These are phyloP conservation scores for Selaginella tamariscina DNA, from an alignment of 75 land plant genomes.

Conservation along the genomic window DNA sequence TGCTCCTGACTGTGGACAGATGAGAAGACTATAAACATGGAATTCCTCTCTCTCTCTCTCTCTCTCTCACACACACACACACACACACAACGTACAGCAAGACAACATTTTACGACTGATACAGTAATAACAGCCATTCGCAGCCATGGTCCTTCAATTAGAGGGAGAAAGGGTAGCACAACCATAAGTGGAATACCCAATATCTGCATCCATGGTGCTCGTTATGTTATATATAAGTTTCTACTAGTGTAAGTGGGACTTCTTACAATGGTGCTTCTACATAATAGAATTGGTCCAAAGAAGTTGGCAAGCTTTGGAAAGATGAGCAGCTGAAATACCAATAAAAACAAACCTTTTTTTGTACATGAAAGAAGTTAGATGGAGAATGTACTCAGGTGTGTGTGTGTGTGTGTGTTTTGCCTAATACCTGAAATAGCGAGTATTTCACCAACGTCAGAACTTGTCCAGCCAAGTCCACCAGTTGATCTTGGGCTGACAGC, in stretches of 20 bases:
- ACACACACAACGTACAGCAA: conserved; percentile 35
- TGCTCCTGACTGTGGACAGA: neutral
- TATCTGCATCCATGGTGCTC: conserved; percentile 19
- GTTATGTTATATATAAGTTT: conserved; percentile 2
- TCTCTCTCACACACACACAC: neutral
- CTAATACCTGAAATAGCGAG: conserved; percentile 56
- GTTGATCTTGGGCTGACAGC: conserved; percentile 47
- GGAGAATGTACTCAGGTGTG: neutral
- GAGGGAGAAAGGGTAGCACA: conserved; percentile 34
- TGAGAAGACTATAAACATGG: neutral
- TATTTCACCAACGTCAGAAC: conserved; percentile 54
- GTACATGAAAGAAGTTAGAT: neutral
- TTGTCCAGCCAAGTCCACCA: conserved; percentile 56
- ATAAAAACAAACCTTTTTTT: conserved; percentile 39
- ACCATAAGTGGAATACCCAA: conserved; percentile 35
- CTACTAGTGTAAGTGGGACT: neutral
- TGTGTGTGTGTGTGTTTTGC: neutral
- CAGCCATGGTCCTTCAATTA: conserved; percentile 36
- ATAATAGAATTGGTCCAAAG: conserved; percentile 32
- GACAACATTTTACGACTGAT: conserved; percentile 34
- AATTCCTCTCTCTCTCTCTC: neutral
- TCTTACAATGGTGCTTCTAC: conserved; percentile 33
- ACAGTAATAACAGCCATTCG: conserved; percentile 25
- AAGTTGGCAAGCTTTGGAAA: conserved; percentile 31
- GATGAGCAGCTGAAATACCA: conserved; percentile 38